Percentiles rank a stretch among this genome's conserved stretches.
Evolutionary conservation across 1,139 yeast genomes (phyloP).

Genomic region (Pichia sp.): DNA sequence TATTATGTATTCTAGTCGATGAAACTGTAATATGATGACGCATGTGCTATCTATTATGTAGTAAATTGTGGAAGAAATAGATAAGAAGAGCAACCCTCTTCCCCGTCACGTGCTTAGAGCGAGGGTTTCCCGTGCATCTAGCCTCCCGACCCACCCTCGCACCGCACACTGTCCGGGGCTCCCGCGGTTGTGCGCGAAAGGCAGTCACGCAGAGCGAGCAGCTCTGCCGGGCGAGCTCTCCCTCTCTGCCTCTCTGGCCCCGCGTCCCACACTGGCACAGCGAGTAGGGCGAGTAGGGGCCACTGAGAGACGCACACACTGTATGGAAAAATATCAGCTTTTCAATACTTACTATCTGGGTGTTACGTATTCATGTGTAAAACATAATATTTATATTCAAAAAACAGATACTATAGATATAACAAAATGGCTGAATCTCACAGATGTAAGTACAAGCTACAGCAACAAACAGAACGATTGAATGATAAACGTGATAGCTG

Average conservation of each 20-base stretch:
- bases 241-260: too few species aligned
- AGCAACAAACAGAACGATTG: not conserved
- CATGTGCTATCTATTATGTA: too few species aligned
- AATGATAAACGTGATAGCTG: not conserved
- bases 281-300: not conserved
- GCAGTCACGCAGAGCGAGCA: not conserved
- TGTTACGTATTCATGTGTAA: not conserved
- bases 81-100: not conserved
- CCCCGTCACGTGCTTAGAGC: not conserved
- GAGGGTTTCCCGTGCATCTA: not conserved
- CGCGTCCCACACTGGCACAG: not conserved
- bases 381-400: not conserved
- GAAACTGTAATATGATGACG: too few species aligned
- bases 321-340: constrained; percentile 7
- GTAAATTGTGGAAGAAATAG: too few species aligned
- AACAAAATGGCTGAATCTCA: constrained; percentile 91
- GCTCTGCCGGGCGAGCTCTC: too few species aligned
- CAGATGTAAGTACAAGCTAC: constrained; percentile 67
- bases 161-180: not conserved
- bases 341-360: not conserved
- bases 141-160: not conserved
- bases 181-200: not conserved
- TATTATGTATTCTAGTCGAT: too few species aligned
- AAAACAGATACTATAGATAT: constrained; percentile 21
- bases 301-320: not conserved